Evolutionary conservation across 768 basidiomycete genomes (phyloP).

Genomic region (Russula olivacea): DNA sequence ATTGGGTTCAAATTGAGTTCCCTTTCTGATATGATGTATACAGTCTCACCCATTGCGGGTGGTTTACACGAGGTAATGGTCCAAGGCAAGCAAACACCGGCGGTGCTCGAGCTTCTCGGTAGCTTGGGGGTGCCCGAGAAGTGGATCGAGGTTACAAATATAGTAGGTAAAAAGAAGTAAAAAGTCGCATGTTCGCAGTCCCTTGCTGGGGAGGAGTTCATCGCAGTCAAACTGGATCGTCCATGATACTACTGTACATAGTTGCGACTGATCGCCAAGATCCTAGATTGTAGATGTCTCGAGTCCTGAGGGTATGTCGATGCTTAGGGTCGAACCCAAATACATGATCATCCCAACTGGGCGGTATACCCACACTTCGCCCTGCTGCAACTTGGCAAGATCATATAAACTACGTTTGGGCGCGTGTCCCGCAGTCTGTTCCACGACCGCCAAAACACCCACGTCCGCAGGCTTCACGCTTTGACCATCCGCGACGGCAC

Average conservation of each 20-base stretch:
- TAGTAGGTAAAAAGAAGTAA: conserved; percentile 16
- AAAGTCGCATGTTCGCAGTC: neutral
- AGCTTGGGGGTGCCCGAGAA: conserved; percentile 71
- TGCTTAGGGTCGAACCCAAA: conserved; percentile 27
- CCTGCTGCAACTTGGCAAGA: conserved; percentile 39
- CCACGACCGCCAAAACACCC: conserved; percentile 44
- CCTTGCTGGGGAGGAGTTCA: no score
- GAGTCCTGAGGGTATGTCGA: conserved; percentile 16
- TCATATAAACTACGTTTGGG: conserved; percentile 42
- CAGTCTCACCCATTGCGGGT: conserved; percentile 58
- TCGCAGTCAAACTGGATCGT: neutral
- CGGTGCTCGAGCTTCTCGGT: conserved; percentile 60
- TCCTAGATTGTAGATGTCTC: conserved; percentile 7
- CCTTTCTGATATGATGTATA: neutral
- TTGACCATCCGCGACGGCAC: conserved; percentile 33
- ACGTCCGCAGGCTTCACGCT: conserved; percentile 38
- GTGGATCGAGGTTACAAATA: conserved; percentile 62
- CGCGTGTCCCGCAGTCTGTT: conserved; percentile 43
- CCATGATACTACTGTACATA: neutral
- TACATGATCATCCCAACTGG: conserved; percentile 41
- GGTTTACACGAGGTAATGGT: conserved; percentile 67
- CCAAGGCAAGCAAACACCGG: conserved; percentile 74
- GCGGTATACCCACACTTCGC: conserved; percentile 55
- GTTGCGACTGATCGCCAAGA: neutral
- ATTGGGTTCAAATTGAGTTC: neutral